A percentile compares a stretch with the other conserved stretches of the same genome.
phyloP scores from a whole-genome alignment of 352 stramenopile genomes.

The Pythium monospermum region DNA sequence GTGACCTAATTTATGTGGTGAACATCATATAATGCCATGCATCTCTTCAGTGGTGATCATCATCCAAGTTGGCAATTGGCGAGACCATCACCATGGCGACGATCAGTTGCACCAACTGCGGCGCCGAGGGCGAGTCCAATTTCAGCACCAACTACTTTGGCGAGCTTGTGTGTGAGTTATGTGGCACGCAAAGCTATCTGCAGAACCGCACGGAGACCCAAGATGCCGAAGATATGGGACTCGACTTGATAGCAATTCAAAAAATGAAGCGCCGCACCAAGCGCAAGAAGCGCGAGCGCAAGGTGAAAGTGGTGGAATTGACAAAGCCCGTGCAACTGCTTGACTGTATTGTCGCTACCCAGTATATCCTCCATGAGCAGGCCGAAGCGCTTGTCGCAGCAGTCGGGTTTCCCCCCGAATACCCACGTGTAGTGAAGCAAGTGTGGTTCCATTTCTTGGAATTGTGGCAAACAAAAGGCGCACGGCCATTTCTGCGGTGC shows the following conservation, averaged over 20 bases:
- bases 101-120: constrained; percentile 75
- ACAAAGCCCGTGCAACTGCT: constrained; percentile 32
- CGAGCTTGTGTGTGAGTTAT: constrained; percentile 82
- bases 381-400: constrained; percentile 35
- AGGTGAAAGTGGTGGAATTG: constrained; percentile 9
- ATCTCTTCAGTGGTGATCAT: constrained; percentile 12
- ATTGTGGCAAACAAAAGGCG: constrained; percentile 52
- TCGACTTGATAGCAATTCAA: constrained; percentile 33
- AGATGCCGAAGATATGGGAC: constrained; percentile 66
- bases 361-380: constrained; percentile 55
- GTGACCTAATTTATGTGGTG: background rate
- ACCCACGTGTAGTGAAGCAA: constrained; percentile 38
- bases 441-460: constrained; percentile 71
- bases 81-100: constrained; percentile 8
- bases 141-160: constrained; percentile 85
- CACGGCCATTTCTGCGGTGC: constrained; percentile 54
- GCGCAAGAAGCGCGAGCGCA: constrained; percentile 32
- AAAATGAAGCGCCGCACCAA: constrained; percentile 32
- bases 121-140: constrained; percentile 63
- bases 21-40: background rate
- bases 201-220: constrained; percentile 81
- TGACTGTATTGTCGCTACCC: constrained; percentile 56
- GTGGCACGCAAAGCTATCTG: constrained; percentile 77
- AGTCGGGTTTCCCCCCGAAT: constrained; percentile 37
- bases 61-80: background rate